Percentiles rank a stretch among this genome's conserved stretches.
Conservation (phyloP, 257 asterid genomes). For the Fraxinus cuspidata region DNA sequence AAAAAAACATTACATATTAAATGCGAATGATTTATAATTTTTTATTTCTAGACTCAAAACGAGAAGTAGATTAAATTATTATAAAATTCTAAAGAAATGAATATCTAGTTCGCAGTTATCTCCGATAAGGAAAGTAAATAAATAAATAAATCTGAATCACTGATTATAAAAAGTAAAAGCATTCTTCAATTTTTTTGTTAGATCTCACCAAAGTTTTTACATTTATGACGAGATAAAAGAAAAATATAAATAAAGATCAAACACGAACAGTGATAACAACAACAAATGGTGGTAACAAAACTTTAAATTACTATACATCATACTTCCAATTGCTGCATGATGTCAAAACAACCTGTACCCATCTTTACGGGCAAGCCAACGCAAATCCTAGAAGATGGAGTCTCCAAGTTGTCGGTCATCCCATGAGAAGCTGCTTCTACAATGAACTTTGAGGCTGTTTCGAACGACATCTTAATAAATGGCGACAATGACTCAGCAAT, state of each 20-base stretch:
- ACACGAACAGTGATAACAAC: background rate
- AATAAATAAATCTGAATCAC: too few relatives aligned
- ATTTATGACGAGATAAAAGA: too few relatives aligned
- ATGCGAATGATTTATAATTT: too few relatives aligned
- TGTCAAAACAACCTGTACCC: conserved; percentile 86
- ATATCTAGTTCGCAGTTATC: too few relatives aligned
- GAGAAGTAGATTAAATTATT: too few relatives aligned
- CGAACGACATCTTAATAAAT: conserved; percentile 82
- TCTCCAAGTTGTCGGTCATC: conserved; percentile 63
- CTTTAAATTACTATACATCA: conserved; percentile 6
- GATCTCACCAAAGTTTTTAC: too few relatives aligned
- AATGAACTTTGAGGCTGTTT: conserved; percentile 86
- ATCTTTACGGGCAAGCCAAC: conserved; percentile 89
- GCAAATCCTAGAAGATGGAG: conserved; percentile 80
- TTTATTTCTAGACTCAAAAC: too few relatives aligned
- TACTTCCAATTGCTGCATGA: conserved; percentile 71
- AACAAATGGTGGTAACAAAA: background rate
- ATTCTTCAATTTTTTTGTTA: too few relatives aligned
- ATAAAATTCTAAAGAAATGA: too few relatives aligned
- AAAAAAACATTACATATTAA: too few relatives aligned
- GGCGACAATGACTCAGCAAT: conserved; percentile 79
- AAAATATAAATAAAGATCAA: background rate
- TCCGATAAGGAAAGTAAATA: too few relatives aligned
- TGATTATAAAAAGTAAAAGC: too few relatives aligned
- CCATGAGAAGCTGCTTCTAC: conserved; percentile 79